Base-by-base conservation (phyloP, 1,139 yeast genomes). In the Pichia sp. region DNA sequence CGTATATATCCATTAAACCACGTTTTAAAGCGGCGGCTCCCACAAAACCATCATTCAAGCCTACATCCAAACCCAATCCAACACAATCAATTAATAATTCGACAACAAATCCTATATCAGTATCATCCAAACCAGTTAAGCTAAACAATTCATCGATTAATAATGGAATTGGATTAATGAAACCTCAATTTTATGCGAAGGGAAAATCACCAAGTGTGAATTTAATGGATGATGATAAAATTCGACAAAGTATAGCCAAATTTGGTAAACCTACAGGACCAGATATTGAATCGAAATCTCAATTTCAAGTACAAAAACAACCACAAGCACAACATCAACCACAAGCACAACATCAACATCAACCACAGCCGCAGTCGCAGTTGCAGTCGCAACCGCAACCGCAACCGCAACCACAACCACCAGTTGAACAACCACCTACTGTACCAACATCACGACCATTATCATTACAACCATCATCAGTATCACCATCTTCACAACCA, bases 171-270 rank as follows among this genome's bases (percentile, higher is more conserved):
- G 22, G 28, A 14, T 27, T 44, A 28, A 45, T 51, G 14, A 56
- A 56, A 31, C 59, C 59, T 3, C 58, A 55, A 19, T 56, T 53
- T 52, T 56, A 56, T 42, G 47, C 53, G 1, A 56, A 55, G 31
- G 49, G 53, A 11, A 51, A 51, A 33, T 27, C 42, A 14, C 45
- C 45, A 33, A 22, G 28, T 22, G 25, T 19, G 5, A 44, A 42
- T 28, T 31, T 41, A 31, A 13, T 9, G 3, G 43, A 29, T 19
- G 50, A 49, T 10, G 53, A 52, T 7, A 50, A 41, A 30, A 50
- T 47, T 13, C 43, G 30, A 19, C 38, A 44, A n/a, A 50, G 50
- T 39, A 53, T 51, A 42, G 51, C 48, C 7, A 55, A 53, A 36
- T 47, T 46, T 33, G 51, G 49, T 5, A 42, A 52, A 42, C 50